phyloP scores from a whole-genome alignment of 768 basidiomycete species.

The Suillus decipiens region DNA sequence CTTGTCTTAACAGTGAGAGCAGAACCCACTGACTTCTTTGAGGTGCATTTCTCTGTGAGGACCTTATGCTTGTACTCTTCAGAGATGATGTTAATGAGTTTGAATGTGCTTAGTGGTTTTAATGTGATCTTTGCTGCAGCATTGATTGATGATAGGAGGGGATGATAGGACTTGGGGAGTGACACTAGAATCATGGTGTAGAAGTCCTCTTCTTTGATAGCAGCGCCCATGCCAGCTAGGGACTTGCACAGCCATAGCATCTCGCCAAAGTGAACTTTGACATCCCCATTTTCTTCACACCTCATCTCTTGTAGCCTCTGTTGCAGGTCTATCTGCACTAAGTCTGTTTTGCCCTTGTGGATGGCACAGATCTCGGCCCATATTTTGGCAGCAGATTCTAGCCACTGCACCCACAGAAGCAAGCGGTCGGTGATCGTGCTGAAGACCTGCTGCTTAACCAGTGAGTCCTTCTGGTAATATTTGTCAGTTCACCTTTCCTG shows the following conservation, averaged over 20 bases:
- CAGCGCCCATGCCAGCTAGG: neutral
- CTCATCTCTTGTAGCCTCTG: neutral
- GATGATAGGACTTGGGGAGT: neutral
- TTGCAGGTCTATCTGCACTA: neutral
- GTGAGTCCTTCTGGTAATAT: too few species aligned
- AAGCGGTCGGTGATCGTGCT: too few species aligned
- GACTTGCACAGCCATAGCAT: neutral
- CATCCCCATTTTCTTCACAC: neutral
- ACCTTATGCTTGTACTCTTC: too few species aligned
- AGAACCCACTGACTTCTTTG: too few species aligned
- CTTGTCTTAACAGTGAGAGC: too few species aligned
- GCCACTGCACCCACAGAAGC: neutral
- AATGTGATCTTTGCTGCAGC: too few species aligned
- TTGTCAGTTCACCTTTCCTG: too few species aligned
- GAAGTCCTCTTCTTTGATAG: neutral
- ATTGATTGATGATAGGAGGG: neutral
- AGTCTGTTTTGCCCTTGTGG: neutral
- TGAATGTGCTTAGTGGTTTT: too few species aligned
- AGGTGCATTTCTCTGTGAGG: too few species aligned
- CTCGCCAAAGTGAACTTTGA: neutral
- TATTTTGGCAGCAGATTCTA: fast-evolving
- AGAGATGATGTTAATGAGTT: too few species aligned
- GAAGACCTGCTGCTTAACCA: too few species aligned
- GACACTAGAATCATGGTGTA: neutral
- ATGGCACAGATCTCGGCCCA: neutral